A percentile compares a stretch with the other conserved stretches of the same genome.
Conservation (phyloP, 2,329 filamentous ascomycete species). For the Hymenoscyphus fructigenus region DNA sequence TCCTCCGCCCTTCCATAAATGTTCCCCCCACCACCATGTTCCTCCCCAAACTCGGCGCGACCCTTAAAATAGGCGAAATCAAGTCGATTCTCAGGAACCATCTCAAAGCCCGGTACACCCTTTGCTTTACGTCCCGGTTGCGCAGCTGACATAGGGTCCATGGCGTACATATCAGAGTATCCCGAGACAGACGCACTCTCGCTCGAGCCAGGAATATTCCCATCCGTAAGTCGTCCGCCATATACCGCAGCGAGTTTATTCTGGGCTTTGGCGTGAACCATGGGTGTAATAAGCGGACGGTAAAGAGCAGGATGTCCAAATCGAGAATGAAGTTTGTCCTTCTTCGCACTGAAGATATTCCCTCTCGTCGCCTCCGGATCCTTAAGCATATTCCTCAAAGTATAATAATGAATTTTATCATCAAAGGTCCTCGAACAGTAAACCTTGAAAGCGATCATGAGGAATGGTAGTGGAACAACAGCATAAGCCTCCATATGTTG, state of each 20-base stretch:
- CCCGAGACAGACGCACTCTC: slow-evolving; percentile 62
- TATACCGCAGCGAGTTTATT: slow-evolving; percentile 86
- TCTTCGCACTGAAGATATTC: slow-evolving; percentile 56
- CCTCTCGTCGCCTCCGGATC: slow-evolving; percentile 44
- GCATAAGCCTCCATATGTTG: slow-evolving; percentile 61
- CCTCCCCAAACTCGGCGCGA: slow-evolving; percentile 80
- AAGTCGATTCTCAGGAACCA: slow-evolving; percentile 82
- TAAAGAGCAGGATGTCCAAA: slow-evolving; percentile 93
- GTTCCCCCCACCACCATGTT: slow-evolving; percentile 72
- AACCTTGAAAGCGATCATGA: slow-evolving; percentile 81
- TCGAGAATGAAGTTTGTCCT: slow-evolving; percentile 69
- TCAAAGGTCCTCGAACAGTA: slow-evolving; percentile 80
- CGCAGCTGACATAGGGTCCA: slow-evolving; percentile 70
- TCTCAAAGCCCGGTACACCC: slow-evolving; percentile 73
- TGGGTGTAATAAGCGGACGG: slow-evolving; percentile 85
- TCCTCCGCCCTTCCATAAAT: slow-evolving; percentile 62
- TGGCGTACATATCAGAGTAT: slow-evolving; percentile 78
- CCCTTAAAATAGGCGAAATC: slow-evolving; percentile 93
- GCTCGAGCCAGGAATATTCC: slow-evolving; percentile 57
- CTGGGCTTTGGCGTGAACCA: slow-evolving; percentile 90
- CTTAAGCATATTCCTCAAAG: slow-evolving; percentile 56
- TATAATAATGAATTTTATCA: slow-evolving; percentile 76
- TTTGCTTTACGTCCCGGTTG: slow-evolving; percentile 43
- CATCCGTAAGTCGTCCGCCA: slow-evolving; percentile 72
- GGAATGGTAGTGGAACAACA: slow-evolving; percentile 71